A percentile compares a stretch with the other conserved stretches of the same genome.
Conservation (phyloP, 352 stramenopile genomes). For the Globisporangium cederbergense region DNA sequence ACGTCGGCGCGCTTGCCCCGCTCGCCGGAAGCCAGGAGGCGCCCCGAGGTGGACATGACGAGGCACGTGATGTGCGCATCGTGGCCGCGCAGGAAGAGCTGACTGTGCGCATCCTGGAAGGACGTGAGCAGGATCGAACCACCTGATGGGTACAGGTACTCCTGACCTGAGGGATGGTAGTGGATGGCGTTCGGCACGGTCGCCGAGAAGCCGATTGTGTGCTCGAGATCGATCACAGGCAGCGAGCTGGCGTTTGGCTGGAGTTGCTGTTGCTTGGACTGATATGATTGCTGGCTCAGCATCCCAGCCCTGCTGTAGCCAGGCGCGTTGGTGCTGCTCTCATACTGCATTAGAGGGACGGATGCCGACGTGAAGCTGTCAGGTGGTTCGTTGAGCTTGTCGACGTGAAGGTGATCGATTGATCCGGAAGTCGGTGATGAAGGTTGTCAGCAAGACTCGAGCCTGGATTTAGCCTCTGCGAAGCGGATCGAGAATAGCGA, state of each 20-base stretch:
- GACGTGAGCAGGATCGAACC: constrained; percentile 79
- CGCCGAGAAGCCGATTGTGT: constrained; percentile 90
- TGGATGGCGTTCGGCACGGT: constrained; percentile 73
- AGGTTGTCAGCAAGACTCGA: background rate
- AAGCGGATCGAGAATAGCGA: background rate
- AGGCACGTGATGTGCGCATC: constrained; percentile 79
- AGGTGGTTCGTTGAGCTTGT: background rate
- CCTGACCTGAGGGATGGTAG: constrained; percentile 73
- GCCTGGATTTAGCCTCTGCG: too few relatives aligned
- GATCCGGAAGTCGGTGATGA: background rate
- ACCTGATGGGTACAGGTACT: constrained; percentile 89
- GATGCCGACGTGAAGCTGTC: too few relatives aligned
- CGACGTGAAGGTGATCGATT: background rate
- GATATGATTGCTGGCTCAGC: background rate
- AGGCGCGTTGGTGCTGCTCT: constrained; percentile 19
- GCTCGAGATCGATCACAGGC: constrained; percentile 83
- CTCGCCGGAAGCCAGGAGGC: constrained; percentile 85
- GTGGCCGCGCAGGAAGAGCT: constrained; percentile 85
- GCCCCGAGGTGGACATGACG: constrained; percentile 67
- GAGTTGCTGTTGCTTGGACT: background rate
- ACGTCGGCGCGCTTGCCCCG: constrained; percentile 78
- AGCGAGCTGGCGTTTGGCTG: background rate
- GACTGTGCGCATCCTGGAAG: constrained; percentile 75
- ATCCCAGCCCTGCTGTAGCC: constrained; percentile 9
- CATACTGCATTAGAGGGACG: constrained; percentile 27